Evolutionary conservation across 306 rosid genomes (phyloP), one percentile per base, ranked within the genome.

Genomic region (Echinosophora koreensis): DNA sequence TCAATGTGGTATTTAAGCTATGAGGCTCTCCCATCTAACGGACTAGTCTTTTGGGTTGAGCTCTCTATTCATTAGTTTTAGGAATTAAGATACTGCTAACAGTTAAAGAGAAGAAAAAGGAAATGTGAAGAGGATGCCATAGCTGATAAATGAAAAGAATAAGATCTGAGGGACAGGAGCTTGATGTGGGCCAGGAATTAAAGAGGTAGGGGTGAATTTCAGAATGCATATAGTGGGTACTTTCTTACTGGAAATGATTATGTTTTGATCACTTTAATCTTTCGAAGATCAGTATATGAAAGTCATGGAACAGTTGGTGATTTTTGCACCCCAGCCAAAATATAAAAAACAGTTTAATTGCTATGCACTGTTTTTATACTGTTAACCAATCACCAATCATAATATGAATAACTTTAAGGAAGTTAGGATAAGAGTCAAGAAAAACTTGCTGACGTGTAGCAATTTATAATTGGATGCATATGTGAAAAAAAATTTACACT

Each of bases 161-260:
- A 71, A 61, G 47, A 76, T 0, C 16, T 10, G 39, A 73, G 60
- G 37, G 61, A 56, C n/a, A 51, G 59, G 83, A 71, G 80, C 34
- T 78, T 72, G 77, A n/a, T 5, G 86, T 86, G 90, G 92, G 85
- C 73, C 87, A 59, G 0, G 59, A 63, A 69, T 27, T 34, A 64
- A 74, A 70, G 81, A 71, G 73, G 83, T 75, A 70, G 81, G 82
- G 81, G 66, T 78, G 77, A 79, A 84, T 62, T 81, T 83, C 81
- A 72, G 83, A 80, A 77, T 72, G 70, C 75, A 78, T 70, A 51
- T 71, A 76, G 78, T 71, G 83, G 67, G 5, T 51, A 79, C 87
- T 84, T 86, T 88, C 90, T 77, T 37, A 47, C 39, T 57, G 8
- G 80, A 84, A 70, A 86, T 88, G 84, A 88, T 88, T 66, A 77